Evolutionary conservation across 192 early-diverging fungal genomes (phyloP).

Genomic region (Gaertneriomyces semiglobifer): DNA sequence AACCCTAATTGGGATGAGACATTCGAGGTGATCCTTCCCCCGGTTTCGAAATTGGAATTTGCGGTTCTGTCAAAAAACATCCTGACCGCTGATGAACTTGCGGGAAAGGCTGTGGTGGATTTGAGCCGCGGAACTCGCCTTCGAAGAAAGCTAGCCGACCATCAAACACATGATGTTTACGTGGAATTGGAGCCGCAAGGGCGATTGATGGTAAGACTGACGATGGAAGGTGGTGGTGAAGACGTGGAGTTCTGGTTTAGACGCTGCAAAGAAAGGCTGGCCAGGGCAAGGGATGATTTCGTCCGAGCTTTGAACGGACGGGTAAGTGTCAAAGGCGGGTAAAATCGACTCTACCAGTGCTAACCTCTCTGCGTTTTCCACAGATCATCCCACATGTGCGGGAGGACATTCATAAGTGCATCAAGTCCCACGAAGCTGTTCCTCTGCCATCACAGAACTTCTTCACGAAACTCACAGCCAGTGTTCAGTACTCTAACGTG

Average conservation of each 20-base stretch:
- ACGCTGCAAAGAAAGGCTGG: slow-evolving; percentile 43
- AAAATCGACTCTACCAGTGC: slow-evolving; percentile 24
- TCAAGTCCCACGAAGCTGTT: slow-evolving; percentile 54
- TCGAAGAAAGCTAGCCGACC: slow-evolving; percentile 43
- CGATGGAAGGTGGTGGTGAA: slow-evolving; percentile 56
- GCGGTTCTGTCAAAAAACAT: slow-evolving; percentile 47
- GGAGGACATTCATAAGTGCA: slow-evolving; percentile 42
- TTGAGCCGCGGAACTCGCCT: slow-evolving; percentile 39
- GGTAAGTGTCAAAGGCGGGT: slow-evolving; percentile 12
- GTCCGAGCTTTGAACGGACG: slow-evolving; percentile 39
- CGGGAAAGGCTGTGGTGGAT: slow-evolving; percentile 47
- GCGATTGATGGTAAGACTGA: slow-evolving; percentile 47
- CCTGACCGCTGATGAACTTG: slow-evolving; percentile 48
- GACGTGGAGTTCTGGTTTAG: slow-evolving; percentile 60
- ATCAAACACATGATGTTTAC: slow-evolving; percentile 58
- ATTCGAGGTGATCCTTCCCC: slow-evolving; percentile 49
- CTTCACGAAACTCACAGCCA: slow-evolving; percentile 43
- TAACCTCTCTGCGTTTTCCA: slow-evolving; percentile 4
- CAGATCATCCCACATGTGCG: slow-evolving; percentile 42
- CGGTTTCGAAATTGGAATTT: slow-evolving; percentile 47
- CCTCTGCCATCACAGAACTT: slow-evolving; percentile 42
- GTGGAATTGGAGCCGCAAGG: slow-evolving; percentile 58
- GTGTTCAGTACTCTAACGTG: slow-evolving; percentile 44
- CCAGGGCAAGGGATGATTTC: slow-evolving; percentile 51
- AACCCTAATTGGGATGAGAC: slow-evolving; percentile 59